Conservation (phyloP, 2,329 filamentous ascomycete species). For the Bipolaris sorokiniana region DNA sequence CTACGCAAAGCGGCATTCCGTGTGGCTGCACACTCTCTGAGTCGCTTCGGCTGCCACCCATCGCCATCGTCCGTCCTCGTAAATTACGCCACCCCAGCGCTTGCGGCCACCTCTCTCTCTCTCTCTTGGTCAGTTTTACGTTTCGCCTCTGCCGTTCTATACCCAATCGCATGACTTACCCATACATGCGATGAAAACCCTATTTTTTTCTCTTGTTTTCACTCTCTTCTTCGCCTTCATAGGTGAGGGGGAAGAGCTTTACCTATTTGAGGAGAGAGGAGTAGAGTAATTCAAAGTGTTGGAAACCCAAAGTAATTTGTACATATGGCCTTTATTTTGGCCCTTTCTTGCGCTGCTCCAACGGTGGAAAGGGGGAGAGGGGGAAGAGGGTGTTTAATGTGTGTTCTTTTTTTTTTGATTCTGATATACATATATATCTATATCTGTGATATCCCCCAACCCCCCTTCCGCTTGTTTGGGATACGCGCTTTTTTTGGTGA, state of each 20-base stretch:
- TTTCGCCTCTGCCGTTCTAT: conserved; percentile 29
- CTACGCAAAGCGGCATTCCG: conserved; percentile 14
- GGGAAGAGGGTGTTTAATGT: conserved; percentile 4
- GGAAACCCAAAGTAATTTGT: conserved; percentile 18
- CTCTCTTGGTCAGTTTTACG: conserved; percentile 17
- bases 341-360: not conserved
- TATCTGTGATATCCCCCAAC: conserved; percentile 21
- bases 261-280: no score
- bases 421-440: conserved; percentile 15
- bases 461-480: conserved; percentile 10
- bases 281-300: not conserved
- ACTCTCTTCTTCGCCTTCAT: conserved; percentile 1
- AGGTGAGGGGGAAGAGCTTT: no score
- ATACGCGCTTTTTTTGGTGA: conserved; percentile 1
- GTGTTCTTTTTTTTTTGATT: not conserved
- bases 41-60: not conserved
- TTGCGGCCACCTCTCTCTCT: conserved; percentile 10
- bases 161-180: conserved; percentile 20
- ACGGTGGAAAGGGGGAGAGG: not conserved
- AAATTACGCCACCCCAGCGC: conserved; percentile 10
- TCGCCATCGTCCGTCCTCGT: conserved; percentile 1
- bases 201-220: conserved; percentile 14
- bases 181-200: conserved; percentile 10
- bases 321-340: conserved; percentile 18
- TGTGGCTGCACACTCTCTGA: conserved; percentile 18